Evolutionary conservation across 352 stramenopile species (phyloP).

Genomic region (Globisporangium iwayamae): DNA sequence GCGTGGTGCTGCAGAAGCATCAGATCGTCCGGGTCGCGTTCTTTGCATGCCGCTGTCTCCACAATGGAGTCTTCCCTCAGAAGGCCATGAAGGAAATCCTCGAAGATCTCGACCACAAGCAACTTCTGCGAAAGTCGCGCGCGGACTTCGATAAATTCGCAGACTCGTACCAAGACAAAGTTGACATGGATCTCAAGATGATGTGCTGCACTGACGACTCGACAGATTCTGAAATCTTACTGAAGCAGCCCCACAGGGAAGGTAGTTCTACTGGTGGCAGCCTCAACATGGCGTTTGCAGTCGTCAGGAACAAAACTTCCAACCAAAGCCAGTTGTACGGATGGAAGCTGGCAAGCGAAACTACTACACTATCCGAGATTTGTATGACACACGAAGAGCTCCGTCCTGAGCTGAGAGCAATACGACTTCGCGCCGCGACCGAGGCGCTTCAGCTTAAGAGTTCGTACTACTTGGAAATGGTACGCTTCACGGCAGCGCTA

Average conservation of each 20-base stretch:
- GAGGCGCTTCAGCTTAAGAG: conserved; percentile 1
- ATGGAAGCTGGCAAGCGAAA: conserved; percentile 8
- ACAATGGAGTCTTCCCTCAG: conserved; percentile 20
- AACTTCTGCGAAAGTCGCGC: conserved; percentile 16
- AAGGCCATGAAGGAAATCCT: conserved; percentile 26
- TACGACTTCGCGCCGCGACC: background rate
- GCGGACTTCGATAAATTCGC: conserved; percentile 15
- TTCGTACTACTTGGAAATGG: conserved; percentile 1
- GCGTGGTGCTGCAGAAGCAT: conserved; percentile 10
- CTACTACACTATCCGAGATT: background rate
- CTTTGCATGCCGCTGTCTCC: conserved; percentile 4
- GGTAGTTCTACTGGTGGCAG: background rate
- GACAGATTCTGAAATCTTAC: background rate
- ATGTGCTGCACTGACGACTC: conserved; percentile 4
- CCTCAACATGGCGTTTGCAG: background rate
- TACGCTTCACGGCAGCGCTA: background rate
- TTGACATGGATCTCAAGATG: conserved; percentile 6
- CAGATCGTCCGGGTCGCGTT: conserved; percentile 8
- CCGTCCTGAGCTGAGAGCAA: background rate
- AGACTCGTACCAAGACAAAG: conserved; percentile 12
- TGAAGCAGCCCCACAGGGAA: background rate
- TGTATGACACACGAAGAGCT: background rate
- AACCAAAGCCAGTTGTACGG: conserved; percentile 1
- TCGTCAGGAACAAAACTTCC: background rate
- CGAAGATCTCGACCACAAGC: conserved; percentile 13